Base-by-base conservation (phyloP, 1,139 yeast genomes). In the Candida dubliniensis region DNA sequence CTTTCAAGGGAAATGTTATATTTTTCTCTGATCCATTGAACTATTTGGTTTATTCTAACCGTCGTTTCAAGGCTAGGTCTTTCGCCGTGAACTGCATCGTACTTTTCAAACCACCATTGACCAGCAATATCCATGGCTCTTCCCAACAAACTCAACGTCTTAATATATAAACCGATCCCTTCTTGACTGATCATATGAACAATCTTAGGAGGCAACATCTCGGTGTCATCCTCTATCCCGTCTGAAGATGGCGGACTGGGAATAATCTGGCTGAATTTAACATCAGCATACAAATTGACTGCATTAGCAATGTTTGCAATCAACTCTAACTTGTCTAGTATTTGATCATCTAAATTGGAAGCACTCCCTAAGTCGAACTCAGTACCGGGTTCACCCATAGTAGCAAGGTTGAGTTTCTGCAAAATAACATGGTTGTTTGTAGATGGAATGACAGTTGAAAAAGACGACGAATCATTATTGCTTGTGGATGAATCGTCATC, bases 261-360 rank as follows among this genome's bases (percentile, higher is more conserved):
- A 27, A 86, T 79, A 52, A 90, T 70, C 63, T 91, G 97, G 41
- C 85, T 76, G 57, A 84, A 89, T 64, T 93, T 93, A 24, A 90
- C 91, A 53, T 90, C 96, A 0, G 98, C 98, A 69, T 86, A 90
- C 34, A 90, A 71, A 53, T 84, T 84, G 18, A 93, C 83, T 0
- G 95, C 96, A 60, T 89, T 95, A 0, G 96, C 89, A 67, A 89
- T 89, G 1, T 96, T 89, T 3, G 96, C 89, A 41, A 89, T 67
- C 2, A 82, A 75, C 60, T 91, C 97, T 47, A 93, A 69, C 44
- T 74, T 76, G 40, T 66, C 63, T 66, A 58, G 67, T 40, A 65
- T 75, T 57, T 51, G 46, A 47, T 74, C 77, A 47, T 75, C 79
- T 36, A 14, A 24, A 12, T 34, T 18, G 47, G 15, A 9, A 11